phyloP scores from a whole-genome alignment of 257 asterid species.

The Knoxia roxburghii region DNA sequence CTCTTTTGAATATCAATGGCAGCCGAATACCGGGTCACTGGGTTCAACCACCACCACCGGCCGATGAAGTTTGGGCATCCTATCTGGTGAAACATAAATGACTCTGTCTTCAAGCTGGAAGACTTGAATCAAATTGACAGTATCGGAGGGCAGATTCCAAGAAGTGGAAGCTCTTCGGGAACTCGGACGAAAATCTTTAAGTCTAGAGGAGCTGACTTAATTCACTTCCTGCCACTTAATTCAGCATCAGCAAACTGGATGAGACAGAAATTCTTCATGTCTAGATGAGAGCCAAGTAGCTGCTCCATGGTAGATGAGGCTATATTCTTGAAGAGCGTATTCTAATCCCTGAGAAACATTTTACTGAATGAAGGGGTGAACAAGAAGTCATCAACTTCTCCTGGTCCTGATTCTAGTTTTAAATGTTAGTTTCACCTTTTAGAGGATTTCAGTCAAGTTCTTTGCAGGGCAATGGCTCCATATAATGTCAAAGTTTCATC shows the following conservation, averaged over 20 bases:
- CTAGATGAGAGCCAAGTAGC: not conserved
- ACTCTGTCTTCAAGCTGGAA: slow-evolving; percentile 7
- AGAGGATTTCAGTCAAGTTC: too few relatives aligned
- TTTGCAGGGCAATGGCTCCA: too few relatives aligned
- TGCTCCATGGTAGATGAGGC: not conserved
- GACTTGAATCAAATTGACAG: not conserved
- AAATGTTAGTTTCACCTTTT: too few relatives aligned
- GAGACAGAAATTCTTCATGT: not conserved
- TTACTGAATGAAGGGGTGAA: too few relatives aligned
- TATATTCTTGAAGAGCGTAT: not conserved
- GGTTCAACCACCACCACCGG: slow-evolving; percentile 88
- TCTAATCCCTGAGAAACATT: too few relatives aligned
- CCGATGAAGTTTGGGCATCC: slow-evolving; percentile 91
- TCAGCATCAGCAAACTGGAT: not conserved
- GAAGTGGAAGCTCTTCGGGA: not conserved
- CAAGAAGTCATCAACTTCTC: too few relatives aligned
- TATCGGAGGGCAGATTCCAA: not conserved
- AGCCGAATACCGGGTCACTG: slow-evolving; percentile 93
- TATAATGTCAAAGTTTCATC: too few relatives aligned
- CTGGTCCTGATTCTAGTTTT: too few relatives aligned
- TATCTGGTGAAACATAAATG: slow-evolving; percentile 51
- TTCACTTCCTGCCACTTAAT: not conserved
- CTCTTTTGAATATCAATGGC: slow-evolving; percentile 32
- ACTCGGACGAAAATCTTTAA: too few relatives aligned
- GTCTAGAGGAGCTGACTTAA: too few relatives aligned